phyloP scores from a whole-genome alignment of 257 asterid genomes.

The Handroanthus guayacan region DNA sequence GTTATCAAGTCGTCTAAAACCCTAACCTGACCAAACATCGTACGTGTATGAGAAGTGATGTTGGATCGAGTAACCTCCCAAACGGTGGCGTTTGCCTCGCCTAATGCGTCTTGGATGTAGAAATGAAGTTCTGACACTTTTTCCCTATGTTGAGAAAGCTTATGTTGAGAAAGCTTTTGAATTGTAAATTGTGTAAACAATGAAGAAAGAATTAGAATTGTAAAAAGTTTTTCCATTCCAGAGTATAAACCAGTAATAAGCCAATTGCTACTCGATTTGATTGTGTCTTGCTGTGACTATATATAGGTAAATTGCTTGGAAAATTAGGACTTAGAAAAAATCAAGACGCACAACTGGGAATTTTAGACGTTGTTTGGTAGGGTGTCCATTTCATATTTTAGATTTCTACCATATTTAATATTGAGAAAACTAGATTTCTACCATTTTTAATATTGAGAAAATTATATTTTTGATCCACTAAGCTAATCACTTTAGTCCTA shows the following conservation, averaged over 20 bases:
- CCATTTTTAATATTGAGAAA: no score
- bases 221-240: conserved; percentile 8
- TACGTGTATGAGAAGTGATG: conserved; percentile 9
- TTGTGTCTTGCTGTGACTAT: neutral
- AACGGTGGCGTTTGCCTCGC: conserved; percentile 41
- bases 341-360: neutral
- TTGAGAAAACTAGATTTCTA: no score
- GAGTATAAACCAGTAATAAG: no score
- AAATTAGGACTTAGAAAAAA: neutral
- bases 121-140: conserved; percentile 29
- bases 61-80: conserved; percentile 45
- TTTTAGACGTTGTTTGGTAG: no score
- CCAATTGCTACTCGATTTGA: neutral
- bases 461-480: no score
- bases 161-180: neutral
- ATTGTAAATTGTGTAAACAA: neutral
- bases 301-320: conserved; percentile 11
- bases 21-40: conserved; percentile 38
- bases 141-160: no score
- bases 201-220: conserved; percentile 10
- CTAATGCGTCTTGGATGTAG: conserved; percentile 37
- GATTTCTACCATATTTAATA: no score
- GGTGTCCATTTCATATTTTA: no score
- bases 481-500: no score
- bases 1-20: conserved; percentile 41